Evolutionary conservation across 257 asterid species (phyloP).

Genomic region (Penstemon barbatus): DNA sequence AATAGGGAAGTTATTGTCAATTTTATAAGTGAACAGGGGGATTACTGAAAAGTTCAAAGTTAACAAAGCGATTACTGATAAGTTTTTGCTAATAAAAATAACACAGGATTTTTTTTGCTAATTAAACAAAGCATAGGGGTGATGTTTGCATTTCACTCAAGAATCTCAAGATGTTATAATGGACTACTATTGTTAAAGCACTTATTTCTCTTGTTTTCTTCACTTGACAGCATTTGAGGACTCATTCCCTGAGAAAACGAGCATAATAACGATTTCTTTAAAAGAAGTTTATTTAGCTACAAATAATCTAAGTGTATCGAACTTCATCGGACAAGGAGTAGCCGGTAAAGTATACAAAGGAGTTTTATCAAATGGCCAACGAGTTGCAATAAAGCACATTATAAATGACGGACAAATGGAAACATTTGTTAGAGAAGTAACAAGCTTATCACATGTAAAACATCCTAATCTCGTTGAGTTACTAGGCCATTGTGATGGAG

Average conservation of each 20-base stretch:
- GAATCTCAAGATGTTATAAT: neutral
- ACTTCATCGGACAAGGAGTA: conserved; percentile 82
- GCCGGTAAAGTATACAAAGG: conserved; percentile 87
- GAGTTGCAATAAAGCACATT: conserved; percentile 74
- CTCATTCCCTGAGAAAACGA: conserved; percentile 38
- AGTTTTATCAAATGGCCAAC: conserved; percentile 44
- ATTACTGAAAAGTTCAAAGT: no score
- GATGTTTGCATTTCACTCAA: no score
- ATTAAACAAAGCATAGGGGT: no score
- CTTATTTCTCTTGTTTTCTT: neutral
- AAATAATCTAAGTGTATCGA: conserved; percentile 53
- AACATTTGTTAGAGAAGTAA: conserved; percentile 75
- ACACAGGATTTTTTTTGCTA: no score
- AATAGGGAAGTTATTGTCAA: no score
- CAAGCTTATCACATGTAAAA: conserved; percentile 70
- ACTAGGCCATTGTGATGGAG: conserved; percentile 71
- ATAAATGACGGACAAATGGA: conserved; percentile 78
- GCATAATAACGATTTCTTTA: conserved; percentile 40
- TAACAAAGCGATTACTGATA: no score
- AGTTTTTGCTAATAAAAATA: no score
- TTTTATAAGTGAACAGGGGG: no score
- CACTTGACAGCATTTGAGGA: conserved; percentile 31
- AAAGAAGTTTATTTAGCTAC: conserved; percentile 58
- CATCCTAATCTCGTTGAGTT: conserved; percentile 74
- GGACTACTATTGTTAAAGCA: neutral